Conservation (phyloP, 2,329 filamentous ascomycete species). For the Fusarium guadeloupense region DNA sequence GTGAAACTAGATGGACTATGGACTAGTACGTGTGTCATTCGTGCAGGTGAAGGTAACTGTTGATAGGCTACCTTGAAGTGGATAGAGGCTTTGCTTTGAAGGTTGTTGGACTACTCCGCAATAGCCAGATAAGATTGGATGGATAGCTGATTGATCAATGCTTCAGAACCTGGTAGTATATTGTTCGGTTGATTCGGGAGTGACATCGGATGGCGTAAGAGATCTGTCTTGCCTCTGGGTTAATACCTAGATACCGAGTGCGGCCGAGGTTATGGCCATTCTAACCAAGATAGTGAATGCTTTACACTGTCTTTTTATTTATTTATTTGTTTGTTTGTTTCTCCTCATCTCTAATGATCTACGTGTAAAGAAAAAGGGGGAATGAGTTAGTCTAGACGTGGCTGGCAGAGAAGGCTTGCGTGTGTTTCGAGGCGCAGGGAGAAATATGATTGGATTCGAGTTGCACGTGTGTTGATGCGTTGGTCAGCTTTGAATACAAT, state of each 20-base stretch:
- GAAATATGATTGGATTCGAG: conserved; percentile 11
- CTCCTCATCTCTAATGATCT: neutral
- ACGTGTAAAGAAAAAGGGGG: too few relatives aligned
- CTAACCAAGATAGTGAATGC: too few relatives aligned
- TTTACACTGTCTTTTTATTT: too few relatives aligned
- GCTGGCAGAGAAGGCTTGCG: conserved; percentile 22
- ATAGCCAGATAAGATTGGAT: too few relatives aligned
- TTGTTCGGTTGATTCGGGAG: conserved; percentile 7
- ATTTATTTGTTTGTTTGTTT: too few relatives aligned
- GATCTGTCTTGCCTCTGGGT: neutral
- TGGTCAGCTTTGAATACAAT: conserved; percentile 19
- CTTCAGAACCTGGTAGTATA: neutral
- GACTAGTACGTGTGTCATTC: too few relatives aligned
- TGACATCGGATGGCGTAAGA: neutral
- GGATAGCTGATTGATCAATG: neutral
- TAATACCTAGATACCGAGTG: too few relatives aligned
- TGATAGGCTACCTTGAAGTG: too few relatives aligned
- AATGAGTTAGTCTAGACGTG: neutral
- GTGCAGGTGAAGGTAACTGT: too few relatives aligned
- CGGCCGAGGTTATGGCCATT: too few relatives aligned
- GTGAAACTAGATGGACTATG: neutral
- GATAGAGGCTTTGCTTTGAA: too few relatives aligned
- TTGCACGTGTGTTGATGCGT: conserved; percentile 18
- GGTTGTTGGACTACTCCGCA: too few relatives aligned
- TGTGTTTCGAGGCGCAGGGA: conserved; percentile 31